phyloP scores from a whole-genome alignment of 1,284 basidiomycete genomes.

The Lentinus polychrous region DNA sequence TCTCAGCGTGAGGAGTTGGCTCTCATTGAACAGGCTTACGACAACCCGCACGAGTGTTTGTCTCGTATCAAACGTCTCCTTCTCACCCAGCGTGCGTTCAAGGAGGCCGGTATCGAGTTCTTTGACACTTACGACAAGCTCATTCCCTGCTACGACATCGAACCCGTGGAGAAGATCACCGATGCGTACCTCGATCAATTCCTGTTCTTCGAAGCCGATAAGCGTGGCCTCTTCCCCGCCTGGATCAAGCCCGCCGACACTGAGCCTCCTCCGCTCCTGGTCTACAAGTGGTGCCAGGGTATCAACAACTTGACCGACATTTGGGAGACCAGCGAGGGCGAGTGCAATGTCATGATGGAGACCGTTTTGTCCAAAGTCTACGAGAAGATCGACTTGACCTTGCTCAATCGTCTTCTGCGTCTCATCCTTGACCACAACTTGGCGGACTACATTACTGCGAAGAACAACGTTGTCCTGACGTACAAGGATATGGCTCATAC shows the following conservation, averaged over 20 bases:
- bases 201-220: conserved; percentile 90
- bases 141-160: conserved; percentile 96
- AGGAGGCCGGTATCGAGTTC: conserved; percentile 94
- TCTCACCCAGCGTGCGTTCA: conserved; percentile 94
- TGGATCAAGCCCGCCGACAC: conserved; percentile 97
- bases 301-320: conserved; percentile 92
- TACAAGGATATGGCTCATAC: conserved; percentile 88
- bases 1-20: conserved; percentile 95
- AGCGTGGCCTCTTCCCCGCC: conserved; percentile 91
- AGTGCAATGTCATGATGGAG: conserved; percentile 97
- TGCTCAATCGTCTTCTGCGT: conserved; percentile 88
- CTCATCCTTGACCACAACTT: conserved; percentile 96
- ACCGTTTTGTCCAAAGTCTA: conserved; percentile 94
- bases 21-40: conserved; percentile 94
- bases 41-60: conserved; percentile 90
- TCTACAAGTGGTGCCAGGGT: conserved; percentile 96
- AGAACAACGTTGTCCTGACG: conserved; percentile 92
- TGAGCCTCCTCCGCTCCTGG: conserved; percentile 90
- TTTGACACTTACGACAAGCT: conserved; percentile 96
- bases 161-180: conserved; percentile 97
- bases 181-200: conserved; percentile 95
- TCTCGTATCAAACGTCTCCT: conserved; percentile 95
- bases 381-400: conserved; percentile 94
- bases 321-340: conserved; percentile 95
- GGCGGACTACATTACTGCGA: conserved; percentile 96